Base-by-base conservation (phyloP, 306 rosid genomes). In the Alnus glutinosa region DNA sequence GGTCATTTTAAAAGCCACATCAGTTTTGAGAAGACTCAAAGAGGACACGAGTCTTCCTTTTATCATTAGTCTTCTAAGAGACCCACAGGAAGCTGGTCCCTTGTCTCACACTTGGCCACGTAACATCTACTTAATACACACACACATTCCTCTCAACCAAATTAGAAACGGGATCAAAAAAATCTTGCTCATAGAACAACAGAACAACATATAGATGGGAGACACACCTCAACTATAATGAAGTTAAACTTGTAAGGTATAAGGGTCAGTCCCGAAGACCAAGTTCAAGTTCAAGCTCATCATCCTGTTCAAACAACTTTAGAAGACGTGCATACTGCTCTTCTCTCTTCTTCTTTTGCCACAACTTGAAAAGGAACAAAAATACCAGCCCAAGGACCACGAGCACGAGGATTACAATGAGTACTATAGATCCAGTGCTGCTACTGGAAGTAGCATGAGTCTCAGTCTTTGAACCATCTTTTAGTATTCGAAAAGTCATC, bases 271-370 rank as follows among this genome's bases (percentile, higher is more conserved):
- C 93, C 75, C 92, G 88, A 49, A 92, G 89, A 87, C 97, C 97
- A 77, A 92, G 97, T 80, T 93, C 97, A 73, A 93, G 74, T 86
- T 93, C 97, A 59, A 93, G 87, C 50, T 91, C 97, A 73, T 91
- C 96, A 74, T 93, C 96, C 83, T 93, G 92, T 89, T 93, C 96
- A 80, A 93, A 93, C 85, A 91, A 75, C 81, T 93, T 93, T 84
- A 89, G 82, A 62, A 93, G 96, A 44, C 92, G 88, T 19, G 92
- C 93, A 83, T 89, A 88, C 62, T 91, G 97, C 67, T 91, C 94
- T 58, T 93, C 97, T 83, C 98, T 87, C 81, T 86, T 91, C 90
- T 93, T 93, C 96, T 80, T 90, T 72, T 68, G 90, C 96, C 97
- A 88, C 30, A 87, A 80, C 86, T 89, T 91, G 79, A 93, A 89